Evolutionary conservation across 495 filamentous ascomycete species (phyloP), one percentile per base, ranked within the genome.

Genomic region (Aspergillus avenaceus): DNA sequence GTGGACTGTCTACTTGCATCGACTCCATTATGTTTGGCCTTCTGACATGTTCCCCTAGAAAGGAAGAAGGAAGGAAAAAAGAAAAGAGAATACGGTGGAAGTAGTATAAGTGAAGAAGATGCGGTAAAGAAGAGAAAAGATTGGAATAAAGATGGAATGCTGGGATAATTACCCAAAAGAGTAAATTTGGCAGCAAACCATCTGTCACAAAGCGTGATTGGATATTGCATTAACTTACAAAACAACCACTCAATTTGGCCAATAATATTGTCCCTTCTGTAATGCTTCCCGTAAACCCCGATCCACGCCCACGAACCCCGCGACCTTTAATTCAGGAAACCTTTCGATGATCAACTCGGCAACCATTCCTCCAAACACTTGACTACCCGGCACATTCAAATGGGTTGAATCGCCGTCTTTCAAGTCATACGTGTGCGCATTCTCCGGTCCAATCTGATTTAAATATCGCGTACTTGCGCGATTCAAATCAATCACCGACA

Each of bases 301-400:
- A 41, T 70, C 65, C 24, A 62, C 51, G 1, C 16, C 45, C 16
- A 70, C 47, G 43, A 55, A 72, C 31, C 54, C 56, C 16, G 52
- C 43, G 8, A 26, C n/a, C 14, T 51, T 46, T 45, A 75, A 32
- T 13, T 45, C 37, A 0, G 61, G 51, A 12, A 49, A 52, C 3
- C 21, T 18, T n/a, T 19, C 21, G 1, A 53, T 43, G 40, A 78
- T 59, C 42, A 80, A 52, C 45, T 65, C 59, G 0, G 65, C 68
- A 32, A 78, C 64, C 52, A 80, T 64, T 2, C 67, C 66, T 0
- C 75, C 76, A 58, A 80, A 80, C 8, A 80, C 67, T 3, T 67
- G 44, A 6, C 56, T 62, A 0, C 75, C 76, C 26, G 52, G 52
- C 2, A 42, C 44, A 47, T 77, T 80, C 26, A 80, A 50, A 62